phyloP scores from a whole-genome alignment of 2,329 filamentous ascomycete species.

The Hypocrella siamensis region DNA sequence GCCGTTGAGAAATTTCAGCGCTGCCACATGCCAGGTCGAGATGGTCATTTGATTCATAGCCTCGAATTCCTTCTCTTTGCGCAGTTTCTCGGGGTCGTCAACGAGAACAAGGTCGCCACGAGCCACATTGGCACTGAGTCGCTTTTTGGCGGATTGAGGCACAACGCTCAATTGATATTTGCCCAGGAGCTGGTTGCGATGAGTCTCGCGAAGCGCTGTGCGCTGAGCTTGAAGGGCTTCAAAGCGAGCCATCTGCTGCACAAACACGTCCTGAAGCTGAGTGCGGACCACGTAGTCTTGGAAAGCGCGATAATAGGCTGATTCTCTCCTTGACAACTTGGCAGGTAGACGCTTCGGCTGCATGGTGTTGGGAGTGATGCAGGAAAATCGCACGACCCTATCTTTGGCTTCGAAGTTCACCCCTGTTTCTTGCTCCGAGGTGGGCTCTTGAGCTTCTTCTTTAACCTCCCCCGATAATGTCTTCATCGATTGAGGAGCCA shows the following conservation, averaged over 20 bases:
- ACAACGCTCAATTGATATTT: conserved; percentile 66
- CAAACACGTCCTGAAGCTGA: conserved; percentile 58
- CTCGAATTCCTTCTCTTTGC: conserved; percentile 64
- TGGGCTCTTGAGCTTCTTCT: conserved; percentile 5
- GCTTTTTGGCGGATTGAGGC: conserved; percentile 54
- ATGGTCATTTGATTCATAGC: conserved; percentile 57
- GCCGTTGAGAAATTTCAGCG: conserved; percentile 44
- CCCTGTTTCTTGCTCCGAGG: conserved; percentile 11
- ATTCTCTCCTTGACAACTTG: conserved; percentile 43
- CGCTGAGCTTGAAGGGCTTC: conserved; percentile 79
- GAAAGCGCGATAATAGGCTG: conserved; percentile 81
- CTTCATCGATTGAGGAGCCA: conserved; percentile 20
- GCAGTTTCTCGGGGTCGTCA: conserved; percentile 47
- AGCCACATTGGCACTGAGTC: conserved; percentile 55
- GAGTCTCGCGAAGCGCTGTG: conserved; percentile 53
- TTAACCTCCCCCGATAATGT: conserved; percentile 16
- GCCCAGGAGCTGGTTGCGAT: conserved; percentile 69
- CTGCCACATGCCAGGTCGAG: conserved; percentile 45
- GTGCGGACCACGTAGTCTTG: conserved; percentile 54
- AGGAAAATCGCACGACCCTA: conserved; percentile 65
- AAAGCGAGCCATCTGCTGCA: conserved; percentile 71
- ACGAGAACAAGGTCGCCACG: conserved; percentile 51
- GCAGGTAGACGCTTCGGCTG: conserved; percentile 35
- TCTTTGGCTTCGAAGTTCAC: conserved; percentile 27
- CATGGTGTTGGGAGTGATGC: conserved; percentile 27